These are phyloP conservation scores for Akanthomyces muscarius DNA, from an alignment of 2,329 filamentous ascomycete genomes.

Conservation along the genomic window DNA sequence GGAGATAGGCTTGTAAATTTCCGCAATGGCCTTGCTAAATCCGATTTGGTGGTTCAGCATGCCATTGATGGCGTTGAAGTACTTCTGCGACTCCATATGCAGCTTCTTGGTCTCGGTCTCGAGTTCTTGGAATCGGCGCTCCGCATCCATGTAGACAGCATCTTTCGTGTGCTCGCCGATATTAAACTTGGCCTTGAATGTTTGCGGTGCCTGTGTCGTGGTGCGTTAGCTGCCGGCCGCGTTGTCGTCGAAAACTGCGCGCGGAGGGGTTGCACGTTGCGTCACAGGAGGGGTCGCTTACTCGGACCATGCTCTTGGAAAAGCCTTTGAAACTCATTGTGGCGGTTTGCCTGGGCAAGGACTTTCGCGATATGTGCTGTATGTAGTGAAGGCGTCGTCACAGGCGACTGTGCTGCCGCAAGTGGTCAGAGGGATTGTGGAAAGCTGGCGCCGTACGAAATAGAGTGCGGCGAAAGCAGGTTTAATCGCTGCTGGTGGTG, in stretches of 20 bases:
- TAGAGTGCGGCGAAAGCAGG: slow-evolving; percentile 13
- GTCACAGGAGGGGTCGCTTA: slow-evolving; percentile 42
- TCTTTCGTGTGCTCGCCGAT: slow-evolving; percentile 95
- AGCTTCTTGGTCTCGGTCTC: slow-evolving; percentile 95
- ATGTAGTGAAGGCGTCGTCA: slow-evolving; percentile 7
- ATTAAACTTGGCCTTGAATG: slow-evolving; percentile 88
- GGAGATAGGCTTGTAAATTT: slow-evolving; percentile 98
- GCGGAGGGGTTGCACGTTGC: slow-evolving; percentile 17
- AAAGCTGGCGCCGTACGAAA: not conserved
- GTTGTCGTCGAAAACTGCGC: slow-evolving; percentile 7
- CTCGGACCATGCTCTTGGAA: slow-evolving; percentile 81
- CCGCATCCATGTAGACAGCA: slow-evolving; percentile 88
- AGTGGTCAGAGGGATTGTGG: slow-evolving; percentile 11
- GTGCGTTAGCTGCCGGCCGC: slow-evolving; percentile 4
- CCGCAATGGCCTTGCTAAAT: slow-evolving; percentile 91
- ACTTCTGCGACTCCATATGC: slow-evolving; percentile 95
- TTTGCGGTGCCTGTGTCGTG: slow-evolving; percentile 71
- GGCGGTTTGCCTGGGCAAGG: slow-evolving; percentile 14
- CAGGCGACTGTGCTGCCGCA: slow-evolving; percentile 17
- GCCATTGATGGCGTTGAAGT: slow-evolving; percentile 95
- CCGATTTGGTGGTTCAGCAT: slow-evolving; percentile 98
- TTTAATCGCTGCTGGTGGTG: not conserved
- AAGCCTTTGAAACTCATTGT: slow-evolving; percentile 97
- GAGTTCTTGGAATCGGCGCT: slow-evolving; percentile 88
- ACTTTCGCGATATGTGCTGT: not conserved